Percentiles rank a stretch among this genome's conserved stretches.
Evolutionary conservation across 2,329 filamentous ascomycete genomes (phyloP).

Genomic region (Colletotrichum sp.): DNA sequence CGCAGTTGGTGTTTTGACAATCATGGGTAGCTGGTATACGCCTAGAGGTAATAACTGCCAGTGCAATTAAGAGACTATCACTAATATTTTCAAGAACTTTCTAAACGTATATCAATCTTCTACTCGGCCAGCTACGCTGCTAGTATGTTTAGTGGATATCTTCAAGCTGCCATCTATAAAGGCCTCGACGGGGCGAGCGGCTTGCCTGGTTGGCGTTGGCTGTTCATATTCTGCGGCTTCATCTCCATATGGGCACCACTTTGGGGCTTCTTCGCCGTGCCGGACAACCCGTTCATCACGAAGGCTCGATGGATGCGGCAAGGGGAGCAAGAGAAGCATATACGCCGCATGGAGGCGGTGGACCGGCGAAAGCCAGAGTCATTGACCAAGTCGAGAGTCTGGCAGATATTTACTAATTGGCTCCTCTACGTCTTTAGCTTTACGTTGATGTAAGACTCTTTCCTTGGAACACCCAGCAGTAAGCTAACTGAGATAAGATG

Average conservation of each 20-base stretch:
- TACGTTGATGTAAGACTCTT: background rate
- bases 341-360: background rate
- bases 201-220: background rate
- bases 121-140: background rate
- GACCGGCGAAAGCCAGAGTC: background rate
- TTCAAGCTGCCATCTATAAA: background rate
- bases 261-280: background rate
- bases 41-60: fast-evolving
- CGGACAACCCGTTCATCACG: background rate
- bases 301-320: background rate
- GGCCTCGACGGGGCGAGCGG: background rate
- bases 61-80: background rate
- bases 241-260: background rate
- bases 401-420: background rate
- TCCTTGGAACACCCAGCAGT: background rate
- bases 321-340: background rate
- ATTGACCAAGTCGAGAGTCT: background rate
- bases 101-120: background rate
- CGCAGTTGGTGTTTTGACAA: background rate
- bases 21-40: background rate
- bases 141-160: background rate
- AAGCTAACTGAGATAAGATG: background rate
- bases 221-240: background rate
- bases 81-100: background rate
- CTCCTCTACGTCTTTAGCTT: background rate